Conservation (phyloP, 2,329 filamentous ascomycete genomes). For the Trichoderma sp. region DNA sequence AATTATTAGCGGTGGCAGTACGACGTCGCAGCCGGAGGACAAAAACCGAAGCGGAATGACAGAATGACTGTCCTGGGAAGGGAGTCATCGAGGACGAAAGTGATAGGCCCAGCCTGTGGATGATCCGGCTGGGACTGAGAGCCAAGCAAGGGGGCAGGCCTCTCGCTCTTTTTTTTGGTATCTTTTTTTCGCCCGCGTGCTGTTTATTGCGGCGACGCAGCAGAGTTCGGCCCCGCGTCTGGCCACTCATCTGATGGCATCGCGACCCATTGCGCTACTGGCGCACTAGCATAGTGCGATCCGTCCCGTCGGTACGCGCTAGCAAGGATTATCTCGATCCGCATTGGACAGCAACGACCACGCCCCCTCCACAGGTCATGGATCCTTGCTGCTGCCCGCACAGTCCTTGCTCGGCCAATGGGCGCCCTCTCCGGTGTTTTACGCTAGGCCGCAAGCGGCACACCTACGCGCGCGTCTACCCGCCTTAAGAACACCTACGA, state of each 20-base stretch:
- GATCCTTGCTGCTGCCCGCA: background rate
- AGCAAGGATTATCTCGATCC: conserved; percentile 28
- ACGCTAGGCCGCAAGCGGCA: conserved; percentile 28
- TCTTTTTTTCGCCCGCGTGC: background rate
- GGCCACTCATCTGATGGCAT: conserved; percentile 33
- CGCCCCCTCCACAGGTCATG: conserved; percentile 26
- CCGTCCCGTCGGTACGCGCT: conserved; percentile 43
- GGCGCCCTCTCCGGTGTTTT: conserved; percentile 31
- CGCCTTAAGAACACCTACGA: conserved; percentile 29
- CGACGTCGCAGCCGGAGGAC: background rate
- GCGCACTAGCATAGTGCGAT: conserved; percentile 37
- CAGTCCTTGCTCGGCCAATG: conserved; percentile 31
- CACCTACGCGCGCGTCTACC: conserved; percentile 38
- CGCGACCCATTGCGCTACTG: conserved; percentile 30
- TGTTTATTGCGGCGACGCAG: conserved; percentile 23
- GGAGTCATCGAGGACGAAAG: conserved; percentile 4
- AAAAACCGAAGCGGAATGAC: conserved; percentile 11
- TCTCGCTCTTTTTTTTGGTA: conserved; percentile 3
- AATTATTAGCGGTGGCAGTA: background rate
- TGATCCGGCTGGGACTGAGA: conserved; percentile 3
- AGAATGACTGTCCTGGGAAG: background rate
- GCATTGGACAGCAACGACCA: conserved; percentile 30
- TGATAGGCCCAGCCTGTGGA: background rate
- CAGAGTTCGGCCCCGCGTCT: conserved; percentile 25
- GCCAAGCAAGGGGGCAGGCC: conserved; percentile 5